Base-by-base conservation (phyloP, 2,329 filamentous ascomycete genomes). In the Escovopsis weberi region DNA sequence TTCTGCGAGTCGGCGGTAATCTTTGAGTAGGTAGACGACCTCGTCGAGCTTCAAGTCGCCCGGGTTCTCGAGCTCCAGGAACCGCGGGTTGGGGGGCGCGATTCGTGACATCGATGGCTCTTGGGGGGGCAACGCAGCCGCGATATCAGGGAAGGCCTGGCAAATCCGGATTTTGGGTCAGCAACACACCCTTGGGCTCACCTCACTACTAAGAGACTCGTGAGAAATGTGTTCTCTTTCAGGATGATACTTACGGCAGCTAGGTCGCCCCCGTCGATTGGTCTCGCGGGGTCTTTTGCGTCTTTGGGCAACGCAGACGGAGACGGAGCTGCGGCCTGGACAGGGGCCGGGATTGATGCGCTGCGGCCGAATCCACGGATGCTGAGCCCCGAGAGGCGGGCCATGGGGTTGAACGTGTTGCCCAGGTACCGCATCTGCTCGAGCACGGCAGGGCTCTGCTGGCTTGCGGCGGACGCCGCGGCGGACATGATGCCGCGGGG, bases 381-480 rank as follows among this genome's bases (percentile, higher is more conserved):
- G 43, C 74, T 74, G 56, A 91, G 86, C 32, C 78, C 67, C 1
- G 82, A 78, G 41, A 94, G 74, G 41, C 85, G 76, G 37, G 79
- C 85, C 58, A 94, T 80, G 3, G 86, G 86, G 53, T 94, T 94
- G 32, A 94, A 67, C 1, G 81, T 80, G 57, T 74, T 91, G 33
- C 85, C 80, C 46, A 94, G 71, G 56, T 75, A 89, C 43, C 84
- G 78, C 67, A 94, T 80, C 11, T 85, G 85, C 48, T 93, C 85
- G 2, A 93, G 74, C 11, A 79, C 61, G 28, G 82, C 79, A 3
- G 80, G 79, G 40, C 56, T 58, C 43, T 56, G 55, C 7, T 47
- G 47, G 1, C 41, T 28, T 26, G 42, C 30, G 18, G 53, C 26
- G 2, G 48, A 43, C 18, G 51, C 39, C 3, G 50, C 38, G 15